Evolutionary conservation across 2,329 filamentous ascomycete species (phyloP).

Genomic region (Neurospora crassa): DNA sequence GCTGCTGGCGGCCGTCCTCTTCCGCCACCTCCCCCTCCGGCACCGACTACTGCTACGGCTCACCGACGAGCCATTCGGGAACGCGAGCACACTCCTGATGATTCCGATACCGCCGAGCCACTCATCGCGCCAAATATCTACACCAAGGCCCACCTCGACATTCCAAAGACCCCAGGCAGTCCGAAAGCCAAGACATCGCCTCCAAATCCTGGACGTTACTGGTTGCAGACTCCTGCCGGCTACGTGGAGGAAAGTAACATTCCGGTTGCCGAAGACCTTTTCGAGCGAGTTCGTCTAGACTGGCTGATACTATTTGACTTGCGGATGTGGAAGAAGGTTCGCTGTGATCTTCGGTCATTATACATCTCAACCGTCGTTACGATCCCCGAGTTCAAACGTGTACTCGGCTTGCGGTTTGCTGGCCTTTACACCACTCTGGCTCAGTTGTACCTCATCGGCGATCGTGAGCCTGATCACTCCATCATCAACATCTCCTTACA

Average conservation of each 20-base stretch:
- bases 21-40: slow-evolving; percentile 54
- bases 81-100: slow-evolving; percentile 57
- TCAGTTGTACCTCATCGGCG: slow-evolving; percentile 90
- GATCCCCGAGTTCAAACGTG: slow-evolving; percentile 90
- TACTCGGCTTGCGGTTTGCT: slow-evolving; percentile 86
- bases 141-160: slow-evolving; percentile 56
- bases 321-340: slow-evolving; percentile 90
- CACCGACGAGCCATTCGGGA: slow-evolving; percentile 38
- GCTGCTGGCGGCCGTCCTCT: slow-evolving; percentile 68
- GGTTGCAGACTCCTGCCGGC: slow-evolving; percentile 69
- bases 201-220: slow-evolving; percentile 67
- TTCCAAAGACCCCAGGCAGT: slow-evolving; percentile 73
- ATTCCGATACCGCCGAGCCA: slow-evolving; percentile 62
- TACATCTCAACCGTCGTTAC: slow-evolving; percentile 96
- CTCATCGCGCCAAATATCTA: slow-evolving; percentile 53
- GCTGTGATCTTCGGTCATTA: slow-evolving; percentile 80
- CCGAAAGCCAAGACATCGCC: slow-evolving; percentile 33
- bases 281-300: slow-evolving; percentile 81
- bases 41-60: slow-evolving; percentile 28
- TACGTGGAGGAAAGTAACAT: slow-evolving; percentile 55
- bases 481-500: slow-evolving; percentile 97
- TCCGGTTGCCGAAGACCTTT: slow-evolving; percentile 74
- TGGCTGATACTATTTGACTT: slow-evolving; percentile 93
- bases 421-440: slow-evolving; percentile 89
- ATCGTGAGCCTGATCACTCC: slow-evolving; percentile 92